Base-by-base conservation (phyloP, 2,329 filamentous ascomycete genomes). In the Ophiostoma piceae region DNA sequence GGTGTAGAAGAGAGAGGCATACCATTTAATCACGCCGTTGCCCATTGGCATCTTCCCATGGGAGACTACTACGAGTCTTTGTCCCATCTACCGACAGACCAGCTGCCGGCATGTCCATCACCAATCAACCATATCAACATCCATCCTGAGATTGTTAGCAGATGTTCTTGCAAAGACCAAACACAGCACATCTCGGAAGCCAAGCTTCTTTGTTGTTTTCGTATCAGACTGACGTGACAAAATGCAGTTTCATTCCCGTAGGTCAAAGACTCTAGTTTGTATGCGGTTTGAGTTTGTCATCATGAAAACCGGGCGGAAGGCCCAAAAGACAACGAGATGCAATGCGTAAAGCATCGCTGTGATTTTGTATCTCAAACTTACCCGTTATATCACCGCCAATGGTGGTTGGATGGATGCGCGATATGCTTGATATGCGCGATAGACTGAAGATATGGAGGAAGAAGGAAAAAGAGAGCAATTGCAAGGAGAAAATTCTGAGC, bases 221-320 rank as follows among this genome's bases (percentile, higher is more conserved):
- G 80, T 84, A 47, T 95, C 92, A 95, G 92, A 92, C 92, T 95
- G 92, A 95, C 91, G 91, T 94, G 89, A 87, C 89, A 92, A 87
- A 84, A 64, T 79, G 80, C 87, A 80, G 89, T 94, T 94, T 94
- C 91, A 94, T 90, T 85, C 88, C 84, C 79, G 79, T 79, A 83
- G 90, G 88, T 96, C 92, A 95, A 95, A 96, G 92, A 96, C 92
- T 96, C 92, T 96, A 96, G 91, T 94, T 94, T 89, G 91, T 94
- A 93, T 89, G 89, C 87, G 90, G 90, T 92, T 89, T 86, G 84
- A 83, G 84, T 79, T 82, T 92, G 88, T 94, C 92, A 94, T 94
- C 92, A 92, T 79, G 81, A 80, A 83, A 66, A 70, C 37, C 6
- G 35, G 62, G 35, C 62, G 32, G 14, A 4, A 37, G 19, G 35